Evolutionary conservation across 2,329 filamentous ascomycete species (phyloP), one percentile per base, ranked within the genome.

Genomic region (Biscogniauxia marginata): DNA sequence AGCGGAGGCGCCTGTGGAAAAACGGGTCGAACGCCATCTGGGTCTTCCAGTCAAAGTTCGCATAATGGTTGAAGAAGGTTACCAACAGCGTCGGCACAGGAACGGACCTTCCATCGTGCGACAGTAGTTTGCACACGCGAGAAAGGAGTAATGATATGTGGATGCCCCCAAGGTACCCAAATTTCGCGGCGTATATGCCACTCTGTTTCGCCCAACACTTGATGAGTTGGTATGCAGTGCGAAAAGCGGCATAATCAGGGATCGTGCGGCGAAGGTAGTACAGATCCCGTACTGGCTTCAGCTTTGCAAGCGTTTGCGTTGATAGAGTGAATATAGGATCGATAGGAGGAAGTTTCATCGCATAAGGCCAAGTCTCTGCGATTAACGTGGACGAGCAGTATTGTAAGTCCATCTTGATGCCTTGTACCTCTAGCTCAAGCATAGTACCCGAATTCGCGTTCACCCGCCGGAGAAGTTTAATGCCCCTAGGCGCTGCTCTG

Each of bases 41-140:
- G 7, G 70, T 73, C 20, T 74, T 68, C 84, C 85, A 90, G 65
- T 87, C 75, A 56, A 87, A 86, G 1, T 66, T 62, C 1, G 84
- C 77, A 64, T 89, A 90, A 66, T 89, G 78, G 16, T 74, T 63
- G 67, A 89, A 89, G 68, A 90, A 90, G 0, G 82, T 81, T 0
- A 70, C 64, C 1, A 88, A 67, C 7, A 89, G 72, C 47, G 83
- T 79, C 1, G 79, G 68, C 1, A 80, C 74, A 0, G 79, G 78
- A 0, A 79, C 65, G 0, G 65, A 52, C 18, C 69, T 68, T 7
- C 63, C 64, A 8, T 74, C 59, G 3, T 71, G 69, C 23, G 75
- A 71, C 4, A 84, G 67, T 20, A 80, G 67, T 67, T 89, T 89
- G 69, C 79, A 81, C 0, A 89, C 72, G 16, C 82, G 79, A 0